Evolutionary conservation across 2,329 filamentous ascomycete genomes (phyloP).

Genomic region (Fusarium guadeloupense): DNA sequence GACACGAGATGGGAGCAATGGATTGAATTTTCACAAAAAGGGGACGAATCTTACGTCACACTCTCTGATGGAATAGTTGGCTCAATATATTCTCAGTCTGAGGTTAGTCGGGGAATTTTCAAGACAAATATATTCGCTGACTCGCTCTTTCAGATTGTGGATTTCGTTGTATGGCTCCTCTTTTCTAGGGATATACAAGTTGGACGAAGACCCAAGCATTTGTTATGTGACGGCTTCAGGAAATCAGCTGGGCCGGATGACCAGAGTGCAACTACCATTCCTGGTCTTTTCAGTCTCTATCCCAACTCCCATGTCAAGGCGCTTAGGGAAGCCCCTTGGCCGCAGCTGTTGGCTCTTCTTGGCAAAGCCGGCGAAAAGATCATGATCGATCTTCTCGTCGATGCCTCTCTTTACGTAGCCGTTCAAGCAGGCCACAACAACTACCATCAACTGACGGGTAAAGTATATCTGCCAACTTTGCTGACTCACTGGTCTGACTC

Average conservation of each 20-base stretch:
- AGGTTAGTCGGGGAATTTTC: conserved; percentile 57
- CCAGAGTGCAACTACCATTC: conserved; percentile 59
- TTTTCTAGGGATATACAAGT: conserved; percentile 67
- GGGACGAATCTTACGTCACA: conserved; percentile 66
- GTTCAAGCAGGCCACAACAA: conserved; percentile 70
- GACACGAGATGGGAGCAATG: conserved; percentile 64
- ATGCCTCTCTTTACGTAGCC: conserved; percentile 78
- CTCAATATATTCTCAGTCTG: conserved; percentile 66
- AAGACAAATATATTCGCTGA: conserved; percentile 16
- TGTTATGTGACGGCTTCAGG: conserved; percentile 86
- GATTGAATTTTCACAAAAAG: conserved; percentile 68
- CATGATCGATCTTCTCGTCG: conserved; percentile 79
- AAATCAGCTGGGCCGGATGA: conserved; percentile 51
- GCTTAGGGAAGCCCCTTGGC: conserved; percentile 79
- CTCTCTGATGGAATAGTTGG: conserved; percentile 57
- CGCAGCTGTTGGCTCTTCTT: conserved; percentile 75
- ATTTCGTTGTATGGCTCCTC: conserved; percentile 79
- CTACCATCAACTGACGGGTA: conserved; percentile 82
- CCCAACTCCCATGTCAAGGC: conserved; percentile 75
- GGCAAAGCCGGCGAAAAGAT: conserved; percentile 79
- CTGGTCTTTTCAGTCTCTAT: conserved; percentile 70
- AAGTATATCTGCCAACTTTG: conserved; percentile 31
- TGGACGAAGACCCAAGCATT: conserved; percentile 68
- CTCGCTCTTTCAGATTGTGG: conserved; percentile 68
- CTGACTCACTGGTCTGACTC: not conserved